Base-by-base conservation (phyloP, 2,329 filamentous ascomycete species). In the Fusarium torreyae region DNA sequence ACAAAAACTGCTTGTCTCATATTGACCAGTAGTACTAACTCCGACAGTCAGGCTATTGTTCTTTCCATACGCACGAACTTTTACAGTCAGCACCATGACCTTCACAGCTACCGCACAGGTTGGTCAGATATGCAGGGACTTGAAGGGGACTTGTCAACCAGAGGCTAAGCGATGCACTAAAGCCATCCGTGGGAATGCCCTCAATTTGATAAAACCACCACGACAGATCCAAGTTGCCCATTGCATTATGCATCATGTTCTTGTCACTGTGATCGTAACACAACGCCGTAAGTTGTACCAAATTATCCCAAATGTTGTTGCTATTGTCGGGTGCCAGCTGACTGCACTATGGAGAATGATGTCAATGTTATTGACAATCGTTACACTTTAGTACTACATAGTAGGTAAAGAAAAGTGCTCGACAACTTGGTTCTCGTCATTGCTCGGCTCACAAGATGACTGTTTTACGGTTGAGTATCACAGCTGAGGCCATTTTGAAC, bases 401-500 rank as follows among this genome's bases (percentile, higher is more conserved):
- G 18, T 18, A 46, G 40, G 13, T 34, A 24, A 34, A 7, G n/a
- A 13, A n/a, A 18, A 22, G 44, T 31, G 28, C 26, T 44, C 11
- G 24, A 20, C 18, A 15, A 7, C 14, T 38, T 60, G 45, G 33
- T 22, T 36, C 22, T 24, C 24, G 38, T 43, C 24, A 51, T 58
- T 39, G 8, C 55, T 49, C 33, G 55, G 28, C 31, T 57, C 48
- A 66, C 43, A 24, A 42, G 36, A 34, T 34, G 53, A 66, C 28
- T 20, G 39, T 59, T 48, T 31, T 46, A 40, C 28, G 28, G 44
- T 22, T 17, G 38, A 33, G 33, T 22, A 59, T n/a, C 17, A 44
- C 33, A 26, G 24, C 64, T 71, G 65, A 62, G 55, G 56, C 52
- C 67, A 74, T 71, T 60, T 48, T 13, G 17, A 39, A 33, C 5